Percentiles rank a stretch among this genome's conserved stretches.
Evolutionary conservation across 192 early-diverging fungal species (phyloP).

Genomic region (Backusella tarrabulga): DNA sequence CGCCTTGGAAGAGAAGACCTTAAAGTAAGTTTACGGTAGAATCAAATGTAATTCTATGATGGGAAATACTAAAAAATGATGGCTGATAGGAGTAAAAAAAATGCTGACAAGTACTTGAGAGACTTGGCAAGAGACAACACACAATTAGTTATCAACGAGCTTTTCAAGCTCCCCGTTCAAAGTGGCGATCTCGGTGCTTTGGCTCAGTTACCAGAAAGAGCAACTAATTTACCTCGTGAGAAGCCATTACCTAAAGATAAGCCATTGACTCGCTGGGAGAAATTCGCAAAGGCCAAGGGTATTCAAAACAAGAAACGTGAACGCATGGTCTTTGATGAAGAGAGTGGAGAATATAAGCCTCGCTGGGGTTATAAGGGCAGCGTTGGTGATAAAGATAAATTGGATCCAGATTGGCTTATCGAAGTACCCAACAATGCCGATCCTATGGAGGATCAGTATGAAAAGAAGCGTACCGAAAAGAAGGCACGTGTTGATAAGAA

Average conservation of each 20-base stretch:
- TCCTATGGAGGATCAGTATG: constrained; percentile 87
- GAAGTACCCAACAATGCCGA: constrained; percentile 85
- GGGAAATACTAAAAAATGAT: neutral
- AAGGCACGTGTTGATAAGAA: constrained; percentile 89
- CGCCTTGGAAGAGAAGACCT: constrained; percentile 65
- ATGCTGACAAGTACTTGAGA: constrained; percentile 61
- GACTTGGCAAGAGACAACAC: constrained; percentile 74
- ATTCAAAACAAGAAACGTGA: constrained; percentile 85
- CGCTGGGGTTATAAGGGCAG: constrained; percentile 87
- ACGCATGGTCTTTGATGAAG: constrained; percentile 84
- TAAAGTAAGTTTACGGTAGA: constrained; percentile 39
- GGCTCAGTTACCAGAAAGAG: constrained; percentile 71
- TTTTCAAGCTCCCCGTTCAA: constrained; percentile 77
- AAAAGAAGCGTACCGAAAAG: constrained; percentile 77
- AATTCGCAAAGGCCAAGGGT: constrained; percentile 95
- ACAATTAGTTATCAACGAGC: constrained; percentile 85
- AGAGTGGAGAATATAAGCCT: constrained; percentile 77
- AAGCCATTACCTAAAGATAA: constrained; percentile 92
- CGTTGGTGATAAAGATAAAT: constrained; percentile 52
- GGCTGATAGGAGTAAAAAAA: constrained; percentile 25
- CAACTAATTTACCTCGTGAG: constrained; percentile 77
- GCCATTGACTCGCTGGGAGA: constrained; percentile 95
- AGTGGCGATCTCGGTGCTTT: constrained; percentile 72
- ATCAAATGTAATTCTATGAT: neutral
- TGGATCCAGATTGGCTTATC: constrained; percentile 85